A percentile compares a stretch with the other conserved stretches of the same genome.
phyloP scores from a whole-genome alignment of 2,329 filamentous ascomycete species.

The Stachybotrys echinatus region DNA sequence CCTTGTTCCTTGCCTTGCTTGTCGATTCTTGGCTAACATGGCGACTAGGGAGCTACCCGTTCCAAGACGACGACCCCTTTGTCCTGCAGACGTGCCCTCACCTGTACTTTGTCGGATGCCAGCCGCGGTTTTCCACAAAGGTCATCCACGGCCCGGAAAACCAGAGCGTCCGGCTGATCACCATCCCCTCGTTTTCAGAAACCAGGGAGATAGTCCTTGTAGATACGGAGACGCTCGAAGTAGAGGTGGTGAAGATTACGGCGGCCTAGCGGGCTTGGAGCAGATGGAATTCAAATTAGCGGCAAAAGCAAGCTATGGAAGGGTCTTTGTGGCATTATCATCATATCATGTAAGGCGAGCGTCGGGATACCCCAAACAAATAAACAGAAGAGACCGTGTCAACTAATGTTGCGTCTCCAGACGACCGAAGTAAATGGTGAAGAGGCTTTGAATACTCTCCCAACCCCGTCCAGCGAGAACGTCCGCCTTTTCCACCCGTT shows the following conservation, averaged over 20 bases:
- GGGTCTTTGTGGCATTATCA: too few species aligned
- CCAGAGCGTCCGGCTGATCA: slow-evolving; percentile 71
- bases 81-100: slow-evolving; percentile 83
- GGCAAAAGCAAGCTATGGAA: not conserved
- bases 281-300: slow-evolving; percentile 1
- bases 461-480: too few species aligned
- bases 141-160: slow-evolving; percentile 62
- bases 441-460: not conserved
- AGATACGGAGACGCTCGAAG: slow-evolving; percentile 79
- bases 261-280: slow-evolving; percentile 12
- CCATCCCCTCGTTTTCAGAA: slow-evolving; percentile 74
- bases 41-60: slow-evolving; percentile 82
- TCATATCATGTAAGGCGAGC: not conserved
- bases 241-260: slow-evolving; percentile 62
- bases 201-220: slow-evolving; percentile 78
- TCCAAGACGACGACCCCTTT: slow-evolving; percentile 89
- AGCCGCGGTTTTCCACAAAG: slow-evolving; percentile 70
- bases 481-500: too few species aligned
- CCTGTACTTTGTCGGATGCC: slow-evolving; percentile 84
- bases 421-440: not conserved
- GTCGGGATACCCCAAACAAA: not conserved
- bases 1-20: not conserved
- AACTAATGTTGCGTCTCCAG: not conserved
- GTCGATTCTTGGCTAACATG: slow-evolving; percentile 8
- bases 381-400: not conserved